Base-by-base conservation (phyloP, 1,284 basidiomycete genomes). In the Cryptococcus neoformans region DNA sequence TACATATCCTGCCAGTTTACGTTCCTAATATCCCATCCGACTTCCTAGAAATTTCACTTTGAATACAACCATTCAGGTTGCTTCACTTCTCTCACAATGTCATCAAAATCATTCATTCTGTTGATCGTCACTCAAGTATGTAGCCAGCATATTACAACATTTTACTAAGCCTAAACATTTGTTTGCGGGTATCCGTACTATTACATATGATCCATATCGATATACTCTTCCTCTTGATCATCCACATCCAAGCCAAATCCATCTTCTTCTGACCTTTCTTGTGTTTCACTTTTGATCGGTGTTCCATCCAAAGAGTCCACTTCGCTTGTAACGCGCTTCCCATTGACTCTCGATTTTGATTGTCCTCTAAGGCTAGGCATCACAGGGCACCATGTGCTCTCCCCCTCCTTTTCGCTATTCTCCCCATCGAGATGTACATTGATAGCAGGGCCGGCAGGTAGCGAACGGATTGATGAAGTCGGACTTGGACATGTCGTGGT, bases 121-220 rank as follows among this genome's bases (percentile, higher is more conserved):
- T 28, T 28, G 28, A 28, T 28, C 28, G 28, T 28, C 28, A 28
- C 28, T 28, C 28, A 28, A 28, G 28, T 28, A 28, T 4, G 28
- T 28, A 28, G 28, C 28, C 28, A 28, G 28, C 28, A 28, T 28
- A 28, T 28, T 28, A 28, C 28, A 28, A 28, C 28, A 28, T 28
- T 28, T 28, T 28, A 28, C 28, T 28, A 28, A 28, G 4, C 4
- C 28, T n/a, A 28, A 46, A 28, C 45, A 28, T 3, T 11, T n/a
- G 45, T 7, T 11, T 21, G 10, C 17, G 45, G 21, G 17, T 46
- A 11, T 28, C 10, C 9, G 37, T n/a, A 16, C 14, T 49, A 28
- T 42, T 53, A 63, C 56, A 63, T 64, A 46, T 59, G n/a, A 16
- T 64, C 62, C 44, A 64, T 45, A 49, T 64, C 62, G 48, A 61